These are phyloP conservation scores for Dipteronia dyeriana DNA, from an alignment of 345 rosid species.

Conservation along the genomic window DNA sequence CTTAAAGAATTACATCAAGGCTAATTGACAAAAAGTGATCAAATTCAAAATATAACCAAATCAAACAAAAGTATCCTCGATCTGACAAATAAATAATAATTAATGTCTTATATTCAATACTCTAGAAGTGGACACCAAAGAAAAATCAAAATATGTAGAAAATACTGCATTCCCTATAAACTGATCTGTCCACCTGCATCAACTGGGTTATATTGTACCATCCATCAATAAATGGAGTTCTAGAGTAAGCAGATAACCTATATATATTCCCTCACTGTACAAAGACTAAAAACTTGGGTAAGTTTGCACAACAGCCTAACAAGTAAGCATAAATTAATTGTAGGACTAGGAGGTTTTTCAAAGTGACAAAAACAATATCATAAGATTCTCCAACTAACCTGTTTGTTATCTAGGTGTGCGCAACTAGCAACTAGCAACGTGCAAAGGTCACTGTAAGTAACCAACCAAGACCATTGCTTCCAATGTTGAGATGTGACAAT, in stretches of 20 bases:
- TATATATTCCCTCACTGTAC: neutral
- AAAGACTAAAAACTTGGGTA: neutral
- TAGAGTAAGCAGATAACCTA: too few relatives aligned
- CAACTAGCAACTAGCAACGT: neutral
- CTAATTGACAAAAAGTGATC: neutral
- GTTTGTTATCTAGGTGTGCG: neutral
- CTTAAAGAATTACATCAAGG: neutral
- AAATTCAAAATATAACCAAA: neutral
- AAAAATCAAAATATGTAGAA: neutral
- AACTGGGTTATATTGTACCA: neutral
- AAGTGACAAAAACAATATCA: constrained; percentile 10
- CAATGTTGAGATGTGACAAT: neutral
- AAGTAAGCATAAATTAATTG: neutral
- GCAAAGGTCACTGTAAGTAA: neutral
- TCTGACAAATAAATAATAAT: neutral
- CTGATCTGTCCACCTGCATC: constrained; percentile 1
- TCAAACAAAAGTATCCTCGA: neutral
- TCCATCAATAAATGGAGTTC: neutral
- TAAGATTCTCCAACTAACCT: neutral
- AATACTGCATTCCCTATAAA: neutral
- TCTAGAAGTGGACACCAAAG: neutral
- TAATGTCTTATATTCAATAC: neutral
- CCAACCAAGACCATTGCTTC: neutral
- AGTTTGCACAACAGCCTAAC: neutral
- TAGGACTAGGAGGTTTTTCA: neutral